Evolutionary conservation across 345 rosid species (phyloP), one percentile per base, ranked within the genome.

Genomic region (Moricandia moricandioides): DNA sequence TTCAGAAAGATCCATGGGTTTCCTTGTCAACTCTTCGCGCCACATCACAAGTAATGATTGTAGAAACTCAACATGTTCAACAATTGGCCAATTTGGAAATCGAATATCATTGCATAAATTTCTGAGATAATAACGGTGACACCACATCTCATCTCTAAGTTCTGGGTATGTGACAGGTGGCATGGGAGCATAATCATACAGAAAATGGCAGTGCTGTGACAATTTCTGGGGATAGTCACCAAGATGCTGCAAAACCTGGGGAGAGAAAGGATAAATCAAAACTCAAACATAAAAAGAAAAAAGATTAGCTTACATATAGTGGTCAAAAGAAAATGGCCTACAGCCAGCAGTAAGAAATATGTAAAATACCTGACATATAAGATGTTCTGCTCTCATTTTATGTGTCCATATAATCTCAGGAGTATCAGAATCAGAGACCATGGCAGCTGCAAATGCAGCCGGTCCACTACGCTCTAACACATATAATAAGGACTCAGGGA

Each of bases 121-220:
- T 49, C 94, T 83, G 34, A 95, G 97, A 83, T 95, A 95, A 75
- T 95, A 95, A 13, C 98, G 96, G 77, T 95, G 97, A 81, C 99
- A 95, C 99, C 99, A 95, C 99, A 95, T 95, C 85, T 95, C 99
- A 86, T 95, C 98, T 90, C 88, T 89, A 72, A 95, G 86, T 79
- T 95, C 99, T 73, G 98, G 97, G 72, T 95, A 95, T 10, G 99
- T 95, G 71, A 90, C 99, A 66, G 99, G 99, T 73, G 99, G 99
- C 91, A 95, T 95, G 13, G 99, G 99, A 78, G 99, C 99, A 86
- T 90, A 95, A 10, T 95, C 98, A 52, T 95, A 95, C 27, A 95
- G 79, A 78, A 84, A 88, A 81, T 95, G 99, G 74, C 99, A 92
- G 76, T 95, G 98, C 84, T 95, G 99, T 37, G 99, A 87, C 81